Conservation (phyloP, 768 basidiomycete species). For the Mycena latifolia region DNA sequence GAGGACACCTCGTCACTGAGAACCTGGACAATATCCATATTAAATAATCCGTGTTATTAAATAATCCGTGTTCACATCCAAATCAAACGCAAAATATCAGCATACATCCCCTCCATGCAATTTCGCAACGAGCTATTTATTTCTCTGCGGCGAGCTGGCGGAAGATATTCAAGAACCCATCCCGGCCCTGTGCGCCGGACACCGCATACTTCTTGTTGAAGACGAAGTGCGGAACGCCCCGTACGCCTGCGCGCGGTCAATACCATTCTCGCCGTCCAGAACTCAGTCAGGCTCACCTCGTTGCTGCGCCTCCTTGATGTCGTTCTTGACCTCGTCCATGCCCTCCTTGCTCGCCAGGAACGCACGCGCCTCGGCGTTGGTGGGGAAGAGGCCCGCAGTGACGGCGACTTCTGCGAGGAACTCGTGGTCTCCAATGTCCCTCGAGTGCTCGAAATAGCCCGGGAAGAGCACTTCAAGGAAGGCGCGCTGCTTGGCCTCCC, state of each 20-base stretch:
- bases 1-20: not conserved
- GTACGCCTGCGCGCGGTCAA: conserved; percentile 21
- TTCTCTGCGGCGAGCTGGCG: conserved; percentile 31
- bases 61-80: too few relatives aligned
- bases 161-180: conserved; percentile 34
- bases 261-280: not conserved
- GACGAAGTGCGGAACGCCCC: conserved; percentile 30
- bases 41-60: too few relatives aligned
- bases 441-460: conserved; percentile 34
- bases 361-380: conserved; percentile 20
- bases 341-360: conserved; percentile 22
- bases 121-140: conserved; percentile 11
- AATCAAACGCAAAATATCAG: too few relatives aligned
- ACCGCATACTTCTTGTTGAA: conserved; percentile 29
- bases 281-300: conserved; percentile 12
- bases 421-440: conserved; percentile 28
- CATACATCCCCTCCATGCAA: conserved; percentile 22
- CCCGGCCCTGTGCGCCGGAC: conserved; percentile 33
- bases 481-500: conserved; percentile 27
- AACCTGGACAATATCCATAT: too few relatives aligned
- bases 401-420: conserved; percentile 31
- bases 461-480: conserved; percentile 31
- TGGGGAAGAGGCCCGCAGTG: conserved; percentile 21
- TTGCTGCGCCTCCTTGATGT: conserved; percentile 22
- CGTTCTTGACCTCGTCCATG: conserved; percentile 22